Conservation (phyloP, 2,329 filamentous ascomycete species). For the Exophiala aquamarina region DNA sequence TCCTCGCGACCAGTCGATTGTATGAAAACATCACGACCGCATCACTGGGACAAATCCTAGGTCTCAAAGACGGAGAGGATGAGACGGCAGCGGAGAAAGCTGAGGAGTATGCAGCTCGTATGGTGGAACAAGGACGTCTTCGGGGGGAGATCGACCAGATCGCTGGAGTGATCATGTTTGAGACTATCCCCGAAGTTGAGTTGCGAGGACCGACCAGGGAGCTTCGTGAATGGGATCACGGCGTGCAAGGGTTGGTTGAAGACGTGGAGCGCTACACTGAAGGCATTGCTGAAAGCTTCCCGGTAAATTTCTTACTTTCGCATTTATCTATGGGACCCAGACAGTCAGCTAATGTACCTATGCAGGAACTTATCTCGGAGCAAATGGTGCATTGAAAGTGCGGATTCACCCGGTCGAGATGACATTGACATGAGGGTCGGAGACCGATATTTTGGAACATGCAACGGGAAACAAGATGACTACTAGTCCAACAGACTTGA, state of each 20-base stretch:
- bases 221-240: slow-evolving; percentile 83
- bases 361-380: slow-evolving; percentile 18
- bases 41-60: slow-evolving; percentile 73
- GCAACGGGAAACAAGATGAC: too few relatives aligned
- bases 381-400: slow-evolving; percentile 21
- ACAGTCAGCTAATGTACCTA: slow-evolving; percentile 7
- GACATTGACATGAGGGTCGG: too few relatives aligned
- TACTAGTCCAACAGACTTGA: too few relatives aligned
- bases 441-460: too few relatives aligned
- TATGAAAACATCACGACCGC: slow-evolving; percentile 77
- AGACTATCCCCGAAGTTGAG: slow-evolving; percentile 67
- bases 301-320: slow-evolving; percentile 51
- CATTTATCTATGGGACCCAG: background rate
- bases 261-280: slow-evolving; percentile 86
- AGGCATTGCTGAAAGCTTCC: slow-evolving; percentile 76
- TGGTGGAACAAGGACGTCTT: slow-evolving; percentile 93
- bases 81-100: slow-evolving; percentile 65
- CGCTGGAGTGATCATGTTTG: slow-evolving; percentile 82
- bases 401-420: background rate
- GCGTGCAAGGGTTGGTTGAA: slow-evolving; percentile 82
- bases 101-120: slow-evolving; percentile 86
- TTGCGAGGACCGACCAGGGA: slow-evolving; percentile 66
- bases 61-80: slow-evolving; percentile 57
- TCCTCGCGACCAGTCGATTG: slow-evolving; percentile 77
- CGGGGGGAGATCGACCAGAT: slow-evolving; percentile 93